Evolutionary conservation across 2,329 filamentous ascomycete genomes (phyloP).

Genomic region (Acephala macrosclerotiorum): DNA sequence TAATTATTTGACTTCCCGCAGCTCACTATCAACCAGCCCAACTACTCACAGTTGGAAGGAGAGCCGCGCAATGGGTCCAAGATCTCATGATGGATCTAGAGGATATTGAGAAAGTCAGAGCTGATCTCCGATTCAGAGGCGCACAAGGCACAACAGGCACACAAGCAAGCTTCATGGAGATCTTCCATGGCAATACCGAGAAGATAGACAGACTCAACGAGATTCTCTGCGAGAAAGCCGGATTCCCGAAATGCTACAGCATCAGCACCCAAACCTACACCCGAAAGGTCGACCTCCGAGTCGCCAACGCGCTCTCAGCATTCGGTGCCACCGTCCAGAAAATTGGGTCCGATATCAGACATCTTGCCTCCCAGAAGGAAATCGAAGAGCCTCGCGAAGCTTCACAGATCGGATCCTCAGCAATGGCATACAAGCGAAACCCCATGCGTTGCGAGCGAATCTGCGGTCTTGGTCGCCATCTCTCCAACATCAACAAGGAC

Average conservation of each 20-base stretch:
- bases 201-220: conserved; percentile 64
- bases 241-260: conserved; percentile 57
- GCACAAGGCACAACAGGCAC: conserved; percentile 65
- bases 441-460: conserved; percentile 59
- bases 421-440: conserved; percentile 56
- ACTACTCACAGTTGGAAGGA: conserved; percentile 45
- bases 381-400: conserved; percentile 85
- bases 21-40: conserved; percentile 32
- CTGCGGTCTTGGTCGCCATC: conserved; percentile 54
- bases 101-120: conserved; percentile 73
- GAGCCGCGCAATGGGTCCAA: conserved; percentile 58
- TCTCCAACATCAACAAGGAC: conserved; percentile 44
- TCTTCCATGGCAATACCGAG: conserved; percentile 56
- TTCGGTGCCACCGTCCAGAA: conserved; percentile 82
- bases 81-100: conserved; percentile 79
- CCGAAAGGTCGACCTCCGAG: conserved; percentile 80
- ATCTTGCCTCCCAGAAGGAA: conserved; percentile 80
- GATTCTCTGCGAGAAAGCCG: conserved; percentile 61
- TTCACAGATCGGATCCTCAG: conserved; percentile 69
- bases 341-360: conserved; percentile 77
- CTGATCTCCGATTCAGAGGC: conserved; percentile 77
- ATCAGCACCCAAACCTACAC: conserved; percentile 75
- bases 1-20: too few relatives aligned
- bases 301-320: conserved; percentile 82
- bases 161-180: conserved; percentile 47